phyloP scores from a whole-genome alignment of 371 early-diverging fungal genomes.

The Ordospora colligata region DNA sequence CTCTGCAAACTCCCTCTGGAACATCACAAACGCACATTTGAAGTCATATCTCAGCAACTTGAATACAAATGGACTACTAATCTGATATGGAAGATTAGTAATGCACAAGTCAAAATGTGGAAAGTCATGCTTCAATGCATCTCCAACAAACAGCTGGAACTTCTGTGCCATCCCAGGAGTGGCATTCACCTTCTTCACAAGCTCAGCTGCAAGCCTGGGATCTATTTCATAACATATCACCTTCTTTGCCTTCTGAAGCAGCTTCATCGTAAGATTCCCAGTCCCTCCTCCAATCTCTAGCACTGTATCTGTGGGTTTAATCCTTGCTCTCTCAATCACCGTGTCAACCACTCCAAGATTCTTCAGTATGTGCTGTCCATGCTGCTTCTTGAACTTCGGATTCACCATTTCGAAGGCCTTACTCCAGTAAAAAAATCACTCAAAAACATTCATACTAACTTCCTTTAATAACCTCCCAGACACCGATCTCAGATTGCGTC shows the following conservation, averaged over 20 bases:
- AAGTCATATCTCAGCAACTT: conserved; percentile 81
- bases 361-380: conserved; percentile 96
- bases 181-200: conserved; percentile 75
- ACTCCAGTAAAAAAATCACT: background rate
- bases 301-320: conserved; percentile 82
- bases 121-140: conserved; percentile 84
- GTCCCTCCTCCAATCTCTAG: conserved; percentile 98
- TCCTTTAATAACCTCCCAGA: background rate
- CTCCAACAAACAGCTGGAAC: conserved; percentile 85
- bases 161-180: conserved; percentile 62
- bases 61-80: conserved; percentile 80
- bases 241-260: conserved; percentile 81
- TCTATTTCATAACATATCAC: conserved; percentile 75
- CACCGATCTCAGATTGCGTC: background rate
- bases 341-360: conserved; percentile 90
- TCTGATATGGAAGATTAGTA: conserved; percentile 96
- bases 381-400: conserved; percentile 86
- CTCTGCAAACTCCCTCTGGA: conserved; percentile 96
- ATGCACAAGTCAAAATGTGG: conserved; percentile 97
- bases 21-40: conserved; percentile 85
- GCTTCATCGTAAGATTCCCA: conserved; percentile 93
- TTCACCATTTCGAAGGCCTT: conserved; percentile 20
- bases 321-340: conserved; percentile 85
- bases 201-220: conserved; percentile 86
- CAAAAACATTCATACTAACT: background rate